Percentiles rank a stretch among this genome's conserved stretches.
These are phyloP conservation scores for Fraxinus paxiana DNA, from an alignment of 305 asterid species.

Conservation along the genomic window DNA sequence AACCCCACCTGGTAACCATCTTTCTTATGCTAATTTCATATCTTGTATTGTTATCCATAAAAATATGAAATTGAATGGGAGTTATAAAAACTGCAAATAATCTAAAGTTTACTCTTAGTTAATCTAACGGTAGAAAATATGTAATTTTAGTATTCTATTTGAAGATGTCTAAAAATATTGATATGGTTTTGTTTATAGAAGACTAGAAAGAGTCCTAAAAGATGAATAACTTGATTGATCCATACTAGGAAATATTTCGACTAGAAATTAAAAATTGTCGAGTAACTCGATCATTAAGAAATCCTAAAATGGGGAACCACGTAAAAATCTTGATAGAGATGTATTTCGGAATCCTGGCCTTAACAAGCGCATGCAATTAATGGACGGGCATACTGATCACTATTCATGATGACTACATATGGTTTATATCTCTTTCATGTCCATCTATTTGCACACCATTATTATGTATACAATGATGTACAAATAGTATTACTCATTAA, in stretches of 20 bases:
- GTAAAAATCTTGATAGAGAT: neutral
- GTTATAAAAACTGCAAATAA: neutral
- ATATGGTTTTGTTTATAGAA: neutral
- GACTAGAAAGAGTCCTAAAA: neutral
- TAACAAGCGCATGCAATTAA: neutral
- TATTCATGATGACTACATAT: neutral
- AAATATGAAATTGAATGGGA: neutral
- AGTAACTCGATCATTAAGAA: neutral
- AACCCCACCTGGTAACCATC: slow-evolving; percentile 64
- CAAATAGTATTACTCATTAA: too few relatives aligned
- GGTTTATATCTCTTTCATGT: neutral
- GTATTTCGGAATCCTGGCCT: neutral
- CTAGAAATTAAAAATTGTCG: neutral
- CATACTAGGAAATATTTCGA: neutral
- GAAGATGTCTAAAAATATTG: neutral
- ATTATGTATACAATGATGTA: neutral
- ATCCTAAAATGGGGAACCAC: neutral
- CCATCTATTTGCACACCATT: too few relatives aligned
- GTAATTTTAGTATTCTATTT: neutral
- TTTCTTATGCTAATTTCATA: neutral
- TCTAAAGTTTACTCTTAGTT: neutral
- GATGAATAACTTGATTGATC: neutral
- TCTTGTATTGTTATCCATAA: neutral
- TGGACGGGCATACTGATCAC: neutral
- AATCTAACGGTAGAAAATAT: neutral